Evolutionary conservation across 768 basidiomycete genomes (phyloP).

Genomic region (Leccinum truebloodii): DNA sequence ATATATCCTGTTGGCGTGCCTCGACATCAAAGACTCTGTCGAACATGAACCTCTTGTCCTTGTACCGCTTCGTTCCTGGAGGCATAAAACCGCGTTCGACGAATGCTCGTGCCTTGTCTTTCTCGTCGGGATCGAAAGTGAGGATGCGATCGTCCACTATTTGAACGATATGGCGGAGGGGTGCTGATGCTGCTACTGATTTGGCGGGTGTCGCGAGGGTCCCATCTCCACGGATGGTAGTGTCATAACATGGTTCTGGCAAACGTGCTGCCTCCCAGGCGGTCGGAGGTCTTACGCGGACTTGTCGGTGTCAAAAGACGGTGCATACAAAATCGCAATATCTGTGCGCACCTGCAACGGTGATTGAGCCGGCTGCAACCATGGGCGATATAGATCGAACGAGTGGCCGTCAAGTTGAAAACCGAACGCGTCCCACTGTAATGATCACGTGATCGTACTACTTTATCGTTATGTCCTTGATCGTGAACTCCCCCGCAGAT

Average conservation of each 20-base stretch:
- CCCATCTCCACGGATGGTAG: constrained; percentile 80
- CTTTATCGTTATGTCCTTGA: constrained; percentile 22
- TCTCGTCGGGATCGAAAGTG: constrained; percentile 94
- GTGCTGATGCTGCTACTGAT: constrained; percentile 50
- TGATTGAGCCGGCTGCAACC: constrained; percentile 87
- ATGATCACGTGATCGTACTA: constrained; percentile 33
- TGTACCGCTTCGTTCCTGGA: constrained; percentile 90
- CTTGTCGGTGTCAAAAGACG: constrained; percentile 41
- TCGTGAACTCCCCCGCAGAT: constrained; percentile 67
- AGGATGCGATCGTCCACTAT: constrained; percentile 93
- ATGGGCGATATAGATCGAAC: constrained; percentile 37
- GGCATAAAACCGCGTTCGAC: constrained; percentile 83
- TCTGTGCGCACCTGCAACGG: constrained; percentile 66
- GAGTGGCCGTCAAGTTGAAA: constrained; percentile 27
- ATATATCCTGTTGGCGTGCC: constrained; percentile 83
- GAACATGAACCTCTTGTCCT: constrained; percentile 97
- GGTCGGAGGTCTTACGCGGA: constrained; percentile 89
- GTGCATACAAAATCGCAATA: not conserved
- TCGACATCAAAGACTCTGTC: constrained; percentile 88
- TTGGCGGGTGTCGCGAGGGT: constrained; percentile 70
- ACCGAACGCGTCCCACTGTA: constrained; percentile 26
- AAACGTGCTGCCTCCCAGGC: constrained; percentile 83
- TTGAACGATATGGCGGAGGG: constrained; percentile 77
- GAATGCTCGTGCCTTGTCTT: constrained; percentile 76
- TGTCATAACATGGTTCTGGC: constrained; percentile 72